phyloP scores from a whole-genome alignment of 2,329 filamentous ascomycete species.

The Didymellaceae sp. region DNA sequence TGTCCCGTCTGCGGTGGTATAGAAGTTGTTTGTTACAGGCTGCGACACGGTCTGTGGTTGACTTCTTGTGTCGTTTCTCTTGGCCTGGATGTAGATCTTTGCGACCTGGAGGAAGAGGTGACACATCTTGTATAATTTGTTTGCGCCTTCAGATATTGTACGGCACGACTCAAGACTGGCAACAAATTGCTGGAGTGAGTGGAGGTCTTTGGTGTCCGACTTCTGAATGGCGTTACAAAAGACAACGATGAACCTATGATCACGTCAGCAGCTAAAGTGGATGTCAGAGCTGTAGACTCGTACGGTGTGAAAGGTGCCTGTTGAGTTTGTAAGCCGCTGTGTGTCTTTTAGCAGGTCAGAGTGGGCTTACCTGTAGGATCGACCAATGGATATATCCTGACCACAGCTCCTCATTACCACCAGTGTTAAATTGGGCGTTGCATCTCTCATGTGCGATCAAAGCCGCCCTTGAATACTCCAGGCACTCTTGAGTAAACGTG shows the following conservation, averaged over 20 bases:
- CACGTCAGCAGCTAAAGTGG: background rate
- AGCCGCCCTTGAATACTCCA: slow-evolving; percentile 41
- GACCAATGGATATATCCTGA: slow-evolving; percentile 47
- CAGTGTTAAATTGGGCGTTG: slow-evolving; percentile 39
- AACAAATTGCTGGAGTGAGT: slow-evolving; percentile 63
- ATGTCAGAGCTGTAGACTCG: background rate
- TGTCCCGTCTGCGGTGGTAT: slow-evolving; percentile 19
- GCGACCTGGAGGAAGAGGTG: slow-evolving; percentile 68
- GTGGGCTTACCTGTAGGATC: slow-evolving; percentile 21
- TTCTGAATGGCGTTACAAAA: slow-evolving; percentile 61
- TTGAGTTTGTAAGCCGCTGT: slow-evolving; percentile 37
- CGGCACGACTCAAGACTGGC: slow-evolving; percentile 60
- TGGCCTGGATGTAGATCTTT: slow-evolving; percentile 67
- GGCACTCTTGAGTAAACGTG: slow-evolving; percentile 40
- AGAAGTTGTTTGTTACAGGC: slow-evolving; percentile 16
- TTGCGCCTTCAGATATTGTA: slow-evolving; percentile 63
- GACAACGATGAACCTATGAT: slow-evolving; percentile 52
- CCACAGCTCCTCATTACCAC: slow-evolving; percentile 43
- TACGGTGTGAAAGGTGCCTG: slow-evolving; percentile 57
- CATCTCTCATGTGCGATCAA: slow-evolving; percentile 40
- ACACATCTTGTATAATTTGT: slow-evolving; percentile 68
- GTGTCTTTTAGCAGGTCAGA: slow-evolving; percentile 20
- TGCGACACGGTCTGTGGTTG: slow-evolving; percentile 8
- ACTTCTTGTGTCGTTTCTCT: slow-evolving; percentile 50
- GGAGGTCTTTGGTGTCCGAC: slow-evolving; percentile 59